These are phyloP conservation scores for Exophiala lecanii-corni DNA, from an alignment of 2,329 filamentous ascomycete genomes.

Conservation along the genomic window DNA sequence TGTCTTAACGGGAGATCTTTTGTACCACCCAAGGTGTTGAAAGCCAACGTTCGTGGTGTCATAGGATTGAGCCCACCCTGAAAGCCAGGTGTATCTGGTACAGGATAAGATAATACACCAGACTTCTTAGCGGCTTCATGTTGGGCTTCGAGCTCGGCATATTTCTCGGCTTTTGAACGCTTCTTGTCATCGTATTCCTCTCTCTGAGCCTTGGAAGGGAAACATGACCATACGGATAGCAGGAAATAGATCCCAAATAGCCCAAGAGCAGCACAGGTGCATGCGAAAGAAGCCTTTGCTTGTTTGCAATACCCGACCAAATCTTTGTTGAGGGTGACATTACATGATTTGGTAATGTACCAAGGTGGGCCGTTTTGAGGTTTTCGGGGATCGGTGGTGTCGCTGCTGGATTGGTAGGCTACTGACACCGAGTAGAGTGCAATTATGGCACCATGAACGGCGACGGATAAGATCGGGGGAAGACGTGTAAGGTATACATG, in stretches of 20 bases:
- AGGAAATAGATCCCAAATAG: conserved; percentile 23
- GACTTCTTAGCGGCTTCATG: conserved; percentile 30
- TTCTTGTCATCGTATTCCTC: conserved; percentile 33
- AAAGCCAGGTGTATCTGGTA: conserved; percentile 29
- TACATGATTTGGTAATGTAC: conserved; percentile 61
- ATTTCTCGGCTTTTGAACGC: conserved; percentile 36
- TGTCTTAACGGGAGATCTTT: conserved; percentile 40
- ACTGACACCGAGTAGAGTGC: conserved; percentile 53
- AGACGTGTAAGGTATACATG: conserved; percentile 53
- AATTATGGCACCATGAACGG: conserved; percentile 49
- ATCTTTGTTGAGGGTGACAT: conserved; percentile 43
- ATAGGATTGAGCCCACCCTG: conserved; percentile 30
- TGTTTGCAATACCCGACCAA: conserved; percentile 55
- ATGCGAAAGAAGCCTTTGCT: conserved; percentile 54
- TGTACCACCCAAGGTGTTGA: conserved; percentile 37
- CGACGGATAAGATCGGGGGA: conserved; percentile 52
- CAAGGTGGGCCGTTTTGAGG: conserved; percentile 54
- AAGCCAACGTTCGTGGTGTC: conserved; percentile 40
- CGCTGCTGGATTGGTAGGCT: conserved; percentile 52
- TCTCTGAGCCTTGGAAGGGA: conserved; percentile 36
- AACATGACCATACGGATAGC: conserved; percentile 23
- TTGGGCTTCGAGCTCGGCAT: conserved; percentile 30
- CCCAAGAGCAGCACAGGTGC: conserved; percentile 51
- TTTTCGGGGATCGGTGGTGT: conserved; percentile 54
- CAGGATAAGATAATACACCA: conserved; percentile 29